Base-by-base conservation (phyloP, 225 moss, liverwort and hornwort genomes). In the Antitrichia curtipendula region DNA sequence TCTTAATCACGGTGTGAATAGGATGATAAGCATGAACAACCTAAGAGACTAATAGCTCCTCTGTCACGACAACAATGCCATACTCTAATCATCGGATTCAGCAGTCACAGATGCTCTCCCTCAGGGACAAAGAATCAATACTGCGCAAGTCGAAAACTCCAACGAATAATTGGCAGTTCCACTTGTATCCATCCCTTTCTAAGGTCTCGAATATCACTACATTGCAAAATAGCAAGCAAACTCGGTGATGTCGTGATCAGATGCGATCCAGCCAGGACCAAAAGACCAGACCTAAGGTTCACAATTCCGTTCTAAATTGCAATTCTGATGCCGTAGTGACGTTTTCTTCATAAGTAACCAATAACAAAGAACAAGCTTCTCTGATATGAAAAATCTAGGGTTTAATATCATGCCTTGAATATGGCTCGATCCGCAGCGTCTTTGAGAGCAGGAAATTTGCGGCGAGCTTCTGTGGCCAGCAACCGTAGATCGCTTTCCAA, bases 341-440 rank as follows among this genome's bases (percentile, higher is more conserved):
- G 6, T 45, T 76, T 49, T 54, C 40, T 78, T 8, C 84, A 80
- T 28, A 31, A 85, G 40, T 41, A 58, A 62, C 18, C 20, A 47
- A 69, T 32, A 38, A 56, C 54, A 66, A 81, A 75, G 4, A 8
- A 72, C 27, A 34, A 82, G 6, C 38, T 18, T 13, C 31, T 75
- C 73, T 49, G 40, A 54, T 60, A 82, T 40, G 56, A 74, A 50
- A 78, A 62, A 34, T 7, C 66, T 84, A 89, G 82, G 87, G 86
- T 87, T 92, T 74, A 82, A 69, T 20, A 71, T 36, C 84, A 80
- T 43, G 90, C 92, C 93, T 96, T 99, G 71, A 99, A 95, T 45
- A 99, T 96, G 29, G 99, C 93, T 82, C 96, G 96, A 94, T 99
- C 99, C 78, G 99, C 99, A 83, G 97, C 90, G 49, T 99, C 99